phyloP scores from a whole-genome alignment of 257 asterid genomes.

The Mentha longifolia region DNA sequence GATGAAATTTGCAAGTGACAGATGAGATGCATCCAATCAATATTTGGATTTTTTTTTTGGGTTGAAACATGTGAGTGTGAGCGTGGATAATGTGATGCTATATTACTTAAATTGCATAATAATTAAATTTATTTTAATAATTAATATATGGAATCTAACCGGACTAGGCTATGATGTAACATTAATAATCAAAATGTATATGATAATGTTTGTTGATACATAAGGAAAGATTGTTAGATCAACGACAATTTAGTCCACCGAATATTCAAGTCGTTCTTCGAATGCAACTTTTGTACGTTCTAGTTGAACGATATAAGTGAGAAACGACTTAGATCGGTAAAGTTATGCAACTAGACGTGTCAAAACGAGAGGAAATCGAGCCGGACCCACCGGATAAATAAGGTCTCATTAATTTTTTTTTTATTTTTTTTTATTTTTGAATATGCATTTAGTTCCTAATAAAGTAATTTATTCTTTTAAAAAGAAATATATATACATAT shows the following conservation, averaged over 20 bases:
- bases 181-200: too few species aligned
- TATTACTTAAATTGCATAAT: too few species aligned
- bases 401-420: too few species aligned
- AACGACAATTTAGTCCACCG: background rate
- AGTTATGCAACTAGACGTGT: background rate
- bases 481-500: too few species aligned
- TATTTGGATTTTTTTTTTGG: conserved; percentile 14
- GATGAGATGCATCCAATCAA: conserved; percentile 33
- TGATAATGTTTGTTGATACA: background rate
- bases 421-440: too few species aligned
- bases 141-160: too few species aligned
- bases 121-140: too few species aligned
- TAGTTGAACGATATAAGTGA: background rate
- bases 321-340: background rate
- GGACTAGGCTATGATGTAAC: too few species aligned
- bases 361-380: background rate
- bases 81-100: background rate
- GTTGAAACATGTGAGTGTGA: conserved; percentile 12
- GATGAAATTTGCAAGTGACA: conserved; percentile 20
- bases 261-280: background rate
- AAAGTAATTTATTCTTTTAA: too few species aligned
- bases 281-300: too few species aligned
- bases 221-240: background rate
- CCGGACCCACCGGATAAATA: background rate
- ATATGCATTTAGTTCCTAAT: too few species aligned